Evolutionary conservation across 305 asterid species (phyloP), one percentile per base, ranked within the genome.

Genomic region (Euphrasia arctica): DNA sequence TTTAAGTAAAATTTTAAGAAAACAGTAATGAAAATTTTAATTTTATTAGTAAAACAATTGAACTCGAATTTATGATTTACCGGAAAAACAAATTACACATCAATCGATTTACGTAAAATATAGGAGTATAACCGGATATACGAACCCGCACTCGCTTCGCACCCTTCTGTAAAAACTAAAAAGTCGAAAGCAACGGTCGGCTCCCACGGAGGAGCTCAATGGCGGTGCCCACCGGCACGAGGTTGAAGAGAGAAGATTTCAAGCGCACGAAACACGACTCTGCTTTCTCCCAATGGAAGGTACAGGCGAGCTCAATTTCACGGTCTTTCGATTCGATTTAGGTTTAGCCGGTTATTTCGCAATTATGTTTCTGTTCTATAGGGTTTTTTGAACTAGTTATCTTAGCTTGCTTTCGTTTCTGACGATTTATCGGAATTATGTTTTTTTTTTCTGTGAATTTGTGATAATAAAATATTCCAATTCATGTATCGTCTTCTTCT

Each of bases 231-330:
- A 8, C 75, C 74, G 54, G 10, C 12, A 31, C 11, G 25, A 69
- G 91, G 75, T 73, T 87, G 49, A 82, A 73, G 74, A 88, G 98
- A 75, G 98, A 92, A 77, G 82, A 83, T 51, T 80, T 70, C 74
- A 73, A 75, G 63, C 93, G 80, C 58, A 83, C 96, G 61, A 83
- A 84, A 54, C 97, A 36, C 12, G 98, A 90, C 60, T 78, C 93
- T 48, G 82, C 83, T 74, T 90, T 92, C 86, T 85, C 95, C 62
- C 71, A 67, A 0, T 92, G 98, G 98, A 90, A 92, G 96, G 98
- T 78, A 9, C 43, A n/a, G 25, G 4, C 51, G 39, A 27, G 59
- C 70, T 54, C 12, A 41, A 39, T 25, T 41, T 25, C 2, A 3
- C 50, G 14, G 2, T 31, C 14, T 9, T 55, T 22, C 8, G 25